Evolutionary conservation across 495 filamentous ascomycete genomes (phyloP).

Genomic region (Tetracladium setigerum): DNA sequence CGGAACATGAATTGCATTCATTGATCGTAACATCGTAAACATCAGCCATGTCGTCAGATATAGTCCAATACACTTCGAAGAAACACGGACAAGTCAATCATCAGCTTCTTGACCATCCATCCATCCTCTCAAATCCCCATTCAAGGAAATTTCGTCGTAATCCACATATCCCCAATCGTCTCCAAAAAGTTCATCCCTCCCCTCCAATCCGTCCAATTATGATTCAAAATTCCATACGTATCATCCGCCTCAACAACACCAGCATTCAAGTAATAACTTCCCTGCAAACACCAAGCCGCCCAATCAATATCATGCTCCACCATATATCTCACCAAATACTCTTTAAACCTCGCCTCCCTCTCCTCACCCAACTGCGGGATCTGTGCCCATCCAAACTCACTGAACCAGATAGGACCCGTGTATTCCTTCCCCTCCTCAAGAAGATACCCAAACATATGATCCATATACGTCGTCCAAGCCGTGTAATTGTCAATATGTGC

Average conservation of each 20-base stretch:
- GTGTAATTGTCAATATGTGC: conserved; percentile 30
- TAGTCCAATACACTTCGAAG: no score
- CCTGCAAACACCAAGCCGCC: conserved; percentile 42
- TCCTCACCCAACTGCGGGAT: conserved; percentile 24
- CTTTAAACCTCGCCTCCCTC: conserved; percentile 28
- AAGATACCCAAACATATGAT: conserved; percentile 34
- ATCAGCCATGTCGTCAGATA: no score
- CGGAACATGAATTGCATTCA: no score
- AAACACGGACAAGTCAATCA: no score
- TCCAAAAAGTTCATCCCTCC: conserved; percentile 16
- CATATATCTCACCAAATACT: conserved; percentile 37
- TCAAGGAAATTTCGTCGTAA: no score
- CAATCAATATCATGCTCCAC: conserved; percentile 39
- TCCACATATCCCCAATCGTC: no score
- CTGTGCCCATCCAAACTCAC: conserved; percentile 43
- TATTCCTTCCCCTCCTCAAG: conserved; percentile 31
- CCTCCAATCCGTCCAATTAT: conserved; percentile 37
- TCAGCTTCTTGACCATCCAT: no score
- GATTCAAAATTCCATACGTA: conserved; percentile 34
- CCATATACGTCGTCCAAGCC: conserved; percentile 31
- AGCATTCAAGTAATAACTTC: conserved; percentile 40
- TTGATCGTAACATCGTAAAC: no score
- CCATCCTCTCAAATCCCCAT: no score
- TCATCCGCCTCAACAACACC: conserved; percentile 35
- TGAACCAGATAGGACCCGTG: conserved; percentile 38